Evolutionary conservation across 805 yeast species (phyloP), one percentile per base, ranked within the genome.

Genomic region (Yarrowia bubula): DNA sequence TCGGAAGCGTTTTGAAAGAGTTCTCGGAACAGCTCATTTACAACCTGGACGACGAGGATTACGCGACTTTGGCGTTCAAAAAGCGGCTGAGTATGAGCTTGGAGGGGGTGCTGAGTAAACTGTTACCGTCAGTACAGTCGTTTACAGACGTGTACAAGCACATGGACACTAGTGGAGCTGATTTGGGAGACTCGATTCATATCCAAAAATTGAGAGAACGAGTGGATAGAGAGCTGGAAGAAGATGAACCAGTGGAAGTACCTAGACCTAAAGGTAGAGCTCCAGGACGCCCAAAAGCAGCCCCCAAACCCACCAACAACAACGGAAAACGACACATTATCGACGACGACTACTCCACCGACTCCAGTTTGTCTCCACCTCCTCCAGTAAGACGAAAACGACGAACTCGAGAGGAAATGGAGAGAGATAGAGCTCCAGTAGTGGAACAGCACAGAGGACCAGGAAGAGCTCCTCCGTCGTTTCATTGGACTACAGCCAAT

Each of bases 21-120:
- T 50, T 50, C 9, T 50, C 57, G 13, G 38, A 50, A 14, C 31
- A 37, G 32, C 57, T 50, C 13, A 14, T 50, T 13, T 18, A 37
- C 41, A 32, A 50, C 22, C 57, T 50, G 4, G 57, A 50, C 32
- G 57, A 50, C 43, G 57, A 50, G 8, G 37, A 50, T 18, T 50
- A 50, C 42, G 57, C 57, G 18, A 32, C 57, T 17, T 13, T 50
- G 42, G 57, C 57, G 41, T 50, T 50, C 42, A 50, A 37, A 15
- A 50, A 50, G 7, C 57, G 57, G 8, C 57, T 50, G 6, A 2
- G 33, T 4, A 18, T 50, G 57, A 22, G 57, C 42, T 6, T 50
- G n/a, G 33, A 50, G 9, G 13, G 4, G 17, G 17, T 28, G 4
- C 8, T 50, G 13, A 17, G 32, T 4, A n/a, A 32, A 0, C 11